These are phyloP conservation scores for Solanum rostratum DNA, from an alignment of 257 asterid species.

Conservation along the genomic window DNA sequence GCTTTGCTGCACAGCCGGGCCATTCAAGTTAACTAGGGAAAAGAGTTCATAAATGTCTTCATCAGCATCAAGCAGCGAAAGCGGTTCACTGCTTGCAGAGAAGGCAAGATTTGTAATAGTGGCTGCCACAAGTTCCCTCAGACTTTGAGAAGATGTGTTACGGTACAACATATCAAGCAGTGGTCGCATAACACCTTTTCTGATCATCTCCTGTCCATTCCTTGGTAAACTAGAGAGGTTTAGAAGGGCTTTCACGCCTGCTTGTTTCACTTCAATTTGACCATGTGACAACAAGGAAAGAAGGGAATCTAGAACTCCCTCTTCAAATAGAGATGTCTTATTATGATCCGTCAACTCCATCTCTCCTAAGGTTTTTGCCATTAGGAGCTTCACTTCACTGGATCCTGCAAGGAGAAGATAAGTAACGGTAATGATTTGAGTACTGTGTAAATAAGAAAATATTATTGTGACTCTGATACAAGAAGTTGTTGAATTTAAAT, in stretches of 20 bases:
- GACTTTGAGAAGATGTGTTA: slow-evolving; percentile 25
- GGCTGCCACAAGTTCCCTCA: slow-evolving; percentile 41
- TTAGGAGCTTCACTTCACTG: slow-evolving; percentile 39
- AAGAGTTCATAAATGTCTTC: slow-evolving; percentile 41
- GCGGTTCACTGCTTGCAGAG: slow-evolving; percentile 16
- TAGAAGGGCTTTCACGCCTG: slow-evolving; percentile 33
- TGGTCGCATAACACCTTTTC: slow-evolving; percentile 33
- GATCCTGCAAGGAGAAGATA: slow-evolving; percentile 26
- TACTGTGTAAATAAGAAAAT: not conserved
- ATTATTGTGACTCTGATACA: not conserved
- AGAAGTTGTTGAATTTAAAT: not conserved
- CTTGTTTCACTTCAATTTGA: slow-evolving; percentile 34
- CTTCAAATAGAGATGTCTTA: slow-evolving; percentile 38
- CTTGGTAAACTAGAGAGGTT: slow-evolving; percentile 41
- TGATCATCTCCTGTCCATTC: slow-evolving; percentile 51
- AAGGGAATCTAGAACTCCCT: slow-evolving; percentile 42
- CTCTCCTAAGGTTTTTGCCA: slow-evolving; percentile 54
- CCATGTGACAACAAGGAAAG: slow-evolving; percentile 26
- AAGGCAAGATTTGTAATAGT: slow-evolving; percentile 36
- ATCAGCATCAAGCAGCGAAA: slow-evolving; percentile 34
- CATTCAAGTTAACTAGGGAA: slow-evolving; percentile 27
- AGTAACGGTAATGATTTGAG: not conserved
- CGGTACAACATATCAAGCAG: slow-evolving; percentile 43
- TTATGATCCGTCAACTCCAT: slow-evolving; percentile 55
- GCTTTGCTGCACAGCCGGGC: slow-evolving; percentile 33